Conservation (phyloP, 164 flowering plant species). For the Tetracentron sinense region DNA sequence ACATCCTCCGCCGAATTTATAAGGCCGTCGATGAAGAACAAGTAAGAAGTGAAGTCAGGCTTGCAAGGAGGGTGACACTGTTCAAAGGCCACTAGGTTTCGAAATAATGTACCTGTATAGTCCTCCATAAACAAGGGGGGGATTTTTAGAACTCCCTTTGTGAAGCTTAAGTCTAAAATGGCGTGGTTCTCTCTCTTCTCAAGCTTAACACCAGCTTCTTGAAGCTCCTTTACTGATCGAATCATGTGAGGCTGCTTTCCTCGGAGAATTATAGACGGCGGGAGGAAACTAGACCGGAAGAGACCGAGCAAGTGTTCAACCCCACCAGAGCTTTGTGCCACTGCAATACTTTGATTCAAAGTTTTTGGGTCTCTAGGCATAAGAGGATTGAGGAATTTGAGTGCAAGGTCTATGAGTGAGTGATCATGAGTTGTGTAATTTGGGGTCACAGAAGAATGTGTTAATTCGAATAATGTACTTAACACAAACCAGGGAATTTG, state of each 20-base stretch:
- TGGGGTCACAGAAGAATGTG: too few relatives aligned
- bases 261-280: not conserved
- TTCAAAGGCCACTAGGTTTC: slow-evolving; percentile 8
- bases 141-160: slow-evolving; percentile 1
- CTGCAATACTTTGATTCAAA: not conserved
- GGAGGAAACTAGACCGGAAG: not conserved
- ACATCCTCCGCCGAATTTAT: slow-evolving; percentile 9
- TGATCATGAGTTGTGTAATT: not conserved
- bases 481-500: slow-evolving; percentile 18
- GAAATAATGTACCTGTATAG: not conserved
- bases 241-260: not conserved
- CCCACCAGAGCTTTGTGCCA: not conserved
- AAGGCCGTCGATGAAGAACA: slow-evolving; percentile 8
- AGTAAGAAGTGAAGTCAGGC: slow-evolving; percentile 2
- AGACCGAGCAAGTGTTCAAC: slow-evolving; percentile 13
- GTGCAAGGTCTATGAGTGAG: slow-evolving; percentile 2
- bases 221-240: slow-evolving; percentile 4
- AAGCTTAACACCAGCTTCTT: slow-evolving; percentile 12
- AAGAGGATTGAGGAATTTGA: slow-evolving; percentile 10
- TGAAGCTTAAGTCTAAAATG: not conserved
- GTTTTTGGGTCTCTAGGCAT: not conserved
- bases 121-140: slow-evolving; percentile 5
- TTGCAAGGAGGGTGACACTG: not conserved
- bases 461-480: not conserved
- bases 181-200: not conserved